Conservation (phyloP, 352 stramenopile genomes). For the Globisporangium nagaii region DNA sequence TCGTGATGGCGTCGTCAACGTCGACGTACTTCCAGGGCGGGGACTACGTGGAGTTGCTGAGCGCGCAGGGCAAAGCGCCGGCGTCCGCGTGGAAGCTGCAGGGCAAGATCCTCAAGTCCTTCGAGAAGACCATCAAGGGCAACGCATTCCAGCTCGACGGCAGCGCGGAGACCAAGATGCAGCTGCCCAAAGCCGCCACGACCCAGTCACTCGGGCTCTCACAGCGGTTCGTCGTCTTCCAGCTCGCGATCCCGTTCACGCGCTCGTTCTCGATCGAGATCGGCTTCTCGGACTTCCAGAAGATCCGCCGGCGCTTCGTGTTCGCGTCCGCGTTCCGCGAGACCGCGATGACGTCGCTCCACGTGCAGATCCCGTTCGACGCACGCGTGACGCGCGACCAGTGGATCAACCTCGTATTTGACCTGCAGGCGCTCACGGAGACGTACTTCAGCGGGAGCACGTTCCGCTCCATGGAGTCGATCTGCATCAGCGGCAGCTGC, state of each 20-base stretch:
- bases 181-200: constrained; percentile 57
- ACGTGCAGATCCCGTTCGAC: constrained; percentile 65
- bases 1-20: neutral
- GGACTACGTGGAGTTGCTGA: constrained; percentile 78
- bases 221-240: constrained; percentile 72
- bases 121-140: constrained; percentile 75
- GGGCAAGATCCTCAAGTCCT: constrained; percentile 74
- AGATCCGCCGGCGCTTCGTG: constrained; percentile 66
- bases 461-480: constrained; percentile 73
- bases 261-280: constrained; percentile 74
- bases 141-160: constrained; percentile 79
- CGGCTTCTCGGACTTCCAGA: constrained; percentile 70
- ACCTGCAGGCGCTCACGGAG: constrained; percentile 60
- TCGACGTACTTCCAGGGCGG: constrained; percentile 71
- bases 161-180: constrained; percentile 72
- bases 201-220: constrained; percentile 44
- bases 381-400: constrained; percentile 42
- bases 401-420: constrained; percentile 79
- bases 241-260: constrained; percentile 56
- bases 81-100: constrained; percentile 62
- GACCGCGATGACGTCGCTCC: constrained; percentile 38
- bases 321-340: constrained; percentile 78
- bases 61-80: constrained; percentile 67
- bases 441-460: constrained; percentile 41
- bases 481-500: constrained; percentile 69